These are phyloP conservation scores for Suillus clintonianus DNA, from an alignment of 768 basidiomycete genomes.

Conservation along the genomic window DNA sequence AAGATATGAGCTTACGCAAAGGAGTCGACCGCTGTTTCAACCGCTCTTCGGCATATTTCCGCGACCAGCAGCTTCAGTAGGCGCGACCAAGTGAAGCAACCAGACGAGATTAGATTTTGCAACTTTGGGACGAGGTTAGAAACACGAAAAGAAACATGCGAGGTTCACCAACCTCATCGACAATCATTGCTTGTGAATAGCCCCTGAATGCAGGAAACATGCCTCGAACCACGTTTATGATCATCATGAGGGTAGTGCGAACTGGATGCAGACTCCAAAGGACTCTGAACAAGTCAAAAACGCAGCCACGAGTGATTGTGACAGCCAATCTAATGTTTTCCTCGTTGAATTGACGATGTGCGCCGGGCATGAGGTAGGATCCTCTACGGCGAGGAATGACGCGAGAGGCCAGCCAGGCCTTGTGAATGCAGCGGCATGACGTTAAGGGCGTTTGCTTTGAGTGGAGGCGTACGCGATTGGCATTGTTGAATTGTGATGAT, in stretches of 20 bases:
- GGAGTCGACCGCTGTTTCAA: slow-evolving; percentile 67
- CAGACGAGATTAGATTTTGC: slow-evolving; percentile 67
- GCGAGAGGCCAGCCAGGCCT: slow-evolving; percentile 64
- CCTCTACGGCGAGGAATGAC: slow-evolving; percentile 48
- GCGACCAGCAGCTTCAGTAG: slow-evolving; percentile 58
- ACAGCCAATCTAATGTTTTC: slow-evolving; percentile 59
- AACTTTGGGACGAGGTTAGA: slow-evolving; percentile 44
- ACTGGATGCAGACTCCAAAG: slow-evolving; percentile 63
- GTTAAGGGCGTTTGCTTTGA: slow-evolving; percentile 4
- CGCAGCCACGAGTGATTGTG: slow-evolving; percentile 53
- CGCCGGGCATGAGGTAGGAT: slow-evolving; percentile 59
- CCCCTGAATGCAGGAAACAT: slow-evolving; percentile 81
- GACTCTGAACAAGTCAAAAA: slow-evolving; percentile 52
- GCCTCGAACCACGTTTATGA: slow-evolving; percentile 70
- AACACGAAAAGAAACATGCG: slow-evolving; percentile 13
- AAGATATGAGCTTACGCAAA: slow-evolving; percentile 60
- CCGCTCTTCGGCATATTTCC: slow-evolving; percentile 63
- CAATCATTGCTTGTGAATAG: slow-evolving; percentile 84
- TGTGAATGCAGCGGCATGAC: slow-evolving; percentile 28
- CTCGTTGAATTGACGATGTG: slow-evolving; percentile 62
- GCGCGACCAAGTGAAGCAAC: slow-evolving; percentile 70
- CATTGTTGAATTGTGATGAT: slow-evolving; percentile 9
- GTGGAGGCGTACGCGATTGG: slow-evolving; percentile 1
- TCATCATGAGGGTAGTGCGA: slow-evolving; percentile 69
- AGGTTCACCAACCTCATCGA: slow-evolving; percentile 66